Evolutionary conservation across 768 basidiomycete species (phyloP).

Genomic region (Termitomyces sp.): DNA sequence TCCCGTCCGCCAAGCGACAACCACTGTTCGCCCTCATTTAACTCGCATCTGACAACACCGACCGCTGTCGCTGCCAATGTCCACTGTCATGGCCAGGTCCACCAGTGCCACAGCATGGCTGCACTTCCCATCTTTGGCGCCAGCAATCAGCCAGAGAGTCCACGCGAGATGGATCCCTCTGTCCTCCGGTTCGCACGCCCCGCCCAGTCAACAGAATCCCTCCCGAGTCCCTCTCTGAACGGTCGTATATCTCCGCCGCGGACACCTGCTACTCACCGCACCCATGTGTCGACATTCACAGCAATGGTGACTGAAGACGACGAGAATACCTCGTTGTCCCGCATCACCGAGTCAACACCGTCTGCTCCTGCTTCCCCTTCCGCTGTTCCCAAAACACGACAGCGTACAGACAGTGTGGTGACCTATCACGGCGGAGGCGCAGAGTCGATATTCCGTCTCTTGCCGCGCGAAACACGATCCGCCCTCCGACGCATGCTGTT

Average conservation of each 20-base stretch:
- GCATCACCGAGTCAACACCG: constrained; percentile 7
- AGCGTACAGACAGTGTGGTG: constrained; percentile 45
- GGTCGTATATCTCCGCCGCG: constrained; percentile 34
- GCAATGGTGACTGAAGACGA: constrained; percentile 7
- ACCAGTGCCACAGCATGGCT: constrained; percentile 25
- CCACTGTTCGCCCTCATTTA: constrained; percentile 8
- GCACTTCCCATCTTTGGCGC: constrained; percentile 26
- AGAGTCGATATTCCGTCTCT: constrained; percentile 92
- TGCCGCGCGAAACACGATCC: constrained; percentile 88
- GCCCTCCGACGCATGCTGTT: constrained; percentile 92
- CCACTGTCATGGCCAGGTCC: constrained; percentile 13
- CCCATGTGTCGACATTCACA: constrained; percentile 10
- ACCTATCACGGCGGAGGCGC: constrained; percentile 74
- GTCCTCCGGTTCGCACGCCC: constrained; percentile 75
- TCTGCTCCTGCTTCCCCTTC: neutral
- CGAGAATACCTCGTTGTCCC: constrained; percentile 11
- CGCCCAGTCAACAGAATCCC: constrained; percentile 67
- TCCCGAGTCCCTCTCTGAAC: constrained; percentile 28
- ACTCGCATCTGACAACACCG: constrained; percentile 19
- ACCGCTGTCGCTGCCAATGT: constrained; percentile 18
- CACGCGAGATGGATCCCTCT: constrained; percentile 62
- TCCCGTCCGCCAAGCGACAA: constrained; percentile 33
- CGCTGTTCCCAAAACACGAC: constrained; percentile 8
- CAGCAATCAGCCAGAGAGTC: constrained; percentile 30
- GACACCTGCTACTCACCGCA: constrained; percentile 3